Evolutionary conservation across 1,284 basidiomycete species (phyloP).

Genomic region (Pyrrhoderma lamaoense): DNA sequence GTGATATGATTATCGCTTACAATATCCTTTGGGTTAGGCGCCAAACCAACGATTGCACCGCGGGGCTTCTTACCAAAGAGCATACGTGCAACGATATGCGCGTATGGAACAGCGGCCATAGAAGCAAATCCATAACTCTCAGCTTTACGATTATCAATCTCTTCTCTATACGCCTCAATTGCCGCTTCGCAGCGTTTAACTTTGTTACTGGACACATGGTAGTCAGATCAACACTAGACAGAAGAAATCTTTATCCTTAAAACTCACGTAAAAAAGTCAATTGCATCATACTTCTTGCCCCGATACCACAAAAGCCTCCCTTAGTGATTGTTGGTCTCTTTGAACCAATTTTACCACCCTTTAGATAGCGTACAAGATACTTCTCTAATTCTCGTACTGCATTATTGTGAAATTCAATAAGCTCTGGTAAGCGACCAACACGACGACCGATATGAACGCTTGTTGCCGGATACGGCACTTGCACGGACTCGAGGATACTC

Average conservation of each 20-base stretch:
- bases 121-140: conserved; percentile 93
- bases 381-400: conserved; percentile 80
- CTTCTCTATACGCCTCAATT: conserved; percentile 70
- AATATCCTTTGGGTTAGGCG: conserved; percentile 83
- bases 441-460: conserved; percentile 75
- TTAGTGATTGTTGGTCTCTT: conserved; percentile 69
- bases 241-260: conserved; percentile 9
- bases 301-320: conserved; percentile 68
- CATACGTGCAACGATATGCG: conserved; percentile 74
- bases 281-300: conserved; percentile 76
- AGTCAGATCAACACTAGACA: conserved; percentile 2
- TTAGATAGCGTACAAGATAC: conserved; percentile 79
- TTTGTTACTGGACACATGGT: conserved; percentile 41
- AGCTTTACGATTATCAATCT: conserved; percentile 70
- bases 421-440: conserved; percentile 67
- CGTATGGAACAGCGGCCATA: conserved; percentile 88
- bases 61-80: conserved; percentile 63
- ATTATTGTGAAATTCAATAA: conserved; percentile 82
- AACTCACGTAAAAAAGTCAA: conserved; percentile 75
- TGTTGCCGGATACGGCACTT: conserved; percentile 78
- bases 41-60: conserved; percentile 62
- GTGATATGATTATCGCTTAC: conserved; percentile 35
- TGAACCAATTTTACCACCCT: conserved; percentile 63
- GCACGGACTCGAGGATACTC: conserved; percentile 61
- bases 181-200: conserved; percentile 69